These are phyloP conservation scores for Anisodus tanguticus DNA, from an alignment of 257 asterid genomes.

Conservation along the genomic window DNA sequence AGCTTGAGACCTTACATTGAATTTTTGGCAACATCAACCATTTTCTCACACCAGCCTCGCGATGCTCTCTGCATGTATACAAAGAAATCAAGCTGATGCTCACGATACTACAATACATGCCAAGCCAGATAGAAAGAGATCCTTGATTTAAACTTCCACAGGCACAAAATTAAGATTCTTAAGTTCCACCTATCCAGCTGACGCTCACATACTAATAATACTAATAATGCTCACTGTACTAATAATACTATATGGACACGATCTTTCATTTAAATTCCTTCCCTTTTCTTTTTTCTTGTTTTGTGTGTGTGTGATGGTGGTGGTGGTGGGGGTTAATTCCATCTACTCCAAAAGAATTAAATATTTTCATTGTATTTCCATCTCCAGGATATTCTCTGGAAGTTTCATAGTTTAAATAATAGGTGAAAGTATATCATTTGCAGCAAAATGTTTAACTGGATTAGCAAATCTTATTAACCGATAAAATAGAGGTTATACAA, in stretches of 20 bases:
- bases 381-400: constrained; percentile 23
- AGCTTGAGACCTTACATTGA: constrained; percentile 62
- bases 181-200: neutral
- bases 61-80: constrained; percentile 73
- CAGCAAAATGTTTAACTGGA: neutral
- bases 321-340: neutral
- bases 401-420: neutral
- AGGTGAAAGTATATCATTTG: neutral
- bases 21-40: constrained; percentile 76
- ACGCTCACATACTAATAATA: neutral
- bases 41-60: constrained; percentile 97
- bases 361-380: constrained; percentile 13
- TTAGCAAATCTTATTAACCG: neutral
- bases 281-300: neutral
- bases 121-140: constrained; percentile 4
- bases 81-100: constrained; percentile 8
- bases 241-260: neutral
- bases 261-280: neutral
- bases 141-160: neutral
- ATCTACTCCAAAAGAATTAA: neutral
- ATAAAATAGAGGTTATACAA: constrained; percentile 29
- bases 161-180: neutral
- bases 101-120: neutral
- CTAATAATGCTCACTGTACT: neutral
- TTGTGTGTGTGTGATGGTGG: too few relatives aligned